phyloP scores from a whole-genome alignment of 169 alveolate species.

The Eimeria necatrix region DNA sequence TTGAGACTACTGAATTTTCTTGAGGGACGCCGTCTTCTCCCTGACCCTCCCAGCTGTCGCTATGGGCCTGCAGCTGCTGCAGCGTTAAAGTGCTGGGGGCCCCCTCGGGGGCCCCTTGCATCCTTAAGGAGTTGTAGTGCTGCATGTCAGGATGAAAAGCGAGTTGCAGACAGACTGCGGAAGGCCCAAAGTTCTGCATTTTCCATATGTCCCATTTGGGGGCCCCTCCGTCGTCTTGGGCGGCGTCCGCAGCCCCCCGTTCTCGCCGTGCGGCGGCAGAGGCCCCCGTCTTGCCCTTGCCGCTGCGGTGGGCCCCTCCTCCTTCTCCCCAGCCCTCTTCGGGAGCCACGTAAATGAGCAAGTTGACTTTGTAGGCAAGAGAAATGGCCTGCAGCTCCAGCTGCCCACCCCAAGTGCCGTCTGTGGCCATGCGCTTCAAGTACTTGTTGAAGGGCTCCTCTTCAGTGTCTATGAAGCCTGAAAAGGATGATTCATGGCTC shows the following conservation, averaged over 20 bases:
- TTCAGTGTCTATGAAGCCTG: neutral
- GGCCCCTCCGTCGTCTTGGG: neutral
- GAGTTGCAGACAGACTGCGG: slow-evolving; percentile 48
- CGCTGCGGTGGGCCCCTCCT: neutral
- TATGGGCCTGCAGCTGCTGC: neutral
- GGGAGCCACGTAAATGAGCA: slow-evolving; percentile 36
- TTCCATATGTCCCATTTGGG: slow-evolving; percentile 45
- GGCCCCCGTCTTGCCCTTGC: neutral
- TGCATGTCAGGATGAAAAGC: slow-evolving; percentile 40
- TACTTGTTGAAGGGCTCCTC: slow-evolving; percentile 36
- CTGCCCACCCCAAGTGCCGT: slow-evolving; percentile 72
- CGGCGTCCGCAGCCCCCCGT: slow-evolving; percentile 20
- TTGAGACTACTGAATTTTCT: neutral
- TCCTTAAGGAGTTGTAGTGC: slow-evolving; percentile 64
- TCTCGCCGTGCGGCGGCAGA: neutral
- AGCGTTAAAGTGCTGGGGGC: neutral
- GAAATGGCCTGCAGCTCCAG: slow-evolving; percentile 71
- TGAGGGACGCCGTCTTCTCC: no score
- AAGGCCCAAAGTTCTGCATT: slow-evolving; percentile 46
- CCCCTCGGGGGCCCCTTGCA: neutral
- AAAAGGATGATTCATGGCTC: neutral
- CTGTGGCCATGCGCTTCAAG: slow-evolving; percentile 44
- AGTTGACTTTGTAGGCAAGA: slow-evolving; percentile 45
- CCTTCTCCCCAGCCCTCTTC: neutral
- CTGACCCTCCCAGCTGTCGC: neutral